Percentiles rank a stretch among this genome's conserved stretches.
These are phyloP conservation scores for Tuber magnatum DNA, from an alignment of 495 filamentous ascomycete species.

Conservation along the genomic window DNA sequence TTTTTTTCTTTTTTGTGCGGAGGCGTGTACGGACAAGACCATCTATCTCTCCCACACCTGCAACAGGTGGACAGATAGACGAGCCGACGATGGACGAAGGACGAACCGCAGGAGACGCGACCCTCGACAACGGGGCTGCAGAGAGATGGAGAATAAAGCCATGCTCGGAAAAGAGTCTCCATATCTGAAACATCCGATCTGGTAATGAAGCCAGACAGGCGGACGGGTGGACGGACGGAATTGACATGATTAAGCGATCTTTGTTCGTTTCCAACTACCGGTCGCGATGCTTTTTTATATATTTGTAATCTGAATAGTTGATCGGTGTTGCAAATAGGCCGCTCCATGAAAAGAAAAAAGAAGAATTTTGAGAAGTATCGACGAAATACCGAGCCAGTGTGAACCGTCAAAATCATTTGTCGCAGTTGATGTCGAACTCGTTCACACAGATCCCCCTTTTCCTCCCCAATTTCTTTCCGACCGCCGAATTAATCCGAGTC, in stretches of 20 bases:
- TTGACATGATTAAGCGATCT: conserved; percentile 2
- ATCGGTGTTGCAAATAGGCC: conserved; percentile 4
- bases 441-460: neutral
- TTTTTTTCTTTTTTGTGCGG: neutral
- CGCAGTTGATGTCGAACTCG: conserved; percentile 1
- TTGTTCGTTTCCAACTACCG: conserved; percentile 4
- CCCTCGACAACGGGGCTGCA: neutral
- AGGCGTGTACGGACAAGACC: neutral
- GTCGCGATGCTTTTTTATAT: conserved; percentile 5
- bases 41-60: neutral
- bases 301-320: conserved; percentile 6
- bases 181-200: neutral
- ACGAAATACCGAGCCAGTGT: conserved; percentile 4
- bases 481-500: conserved; percentile 6
- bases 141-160: neutral
- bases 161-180: neutral
- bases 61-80: neutral
- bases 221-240: neutral
- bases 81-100: neutral
- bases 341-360: conserved; percentile 6
- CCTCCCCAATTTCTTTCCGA: neutral
- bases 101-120: neutral
- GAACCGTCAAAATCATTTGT: conserved; percentile 1
- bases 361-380: conserved; percentile 4
- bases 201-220: neutral